Conservation (phyloP, 495 filamentous ascomycete genomes). For the Xylaria flabelliformis region DNA sequence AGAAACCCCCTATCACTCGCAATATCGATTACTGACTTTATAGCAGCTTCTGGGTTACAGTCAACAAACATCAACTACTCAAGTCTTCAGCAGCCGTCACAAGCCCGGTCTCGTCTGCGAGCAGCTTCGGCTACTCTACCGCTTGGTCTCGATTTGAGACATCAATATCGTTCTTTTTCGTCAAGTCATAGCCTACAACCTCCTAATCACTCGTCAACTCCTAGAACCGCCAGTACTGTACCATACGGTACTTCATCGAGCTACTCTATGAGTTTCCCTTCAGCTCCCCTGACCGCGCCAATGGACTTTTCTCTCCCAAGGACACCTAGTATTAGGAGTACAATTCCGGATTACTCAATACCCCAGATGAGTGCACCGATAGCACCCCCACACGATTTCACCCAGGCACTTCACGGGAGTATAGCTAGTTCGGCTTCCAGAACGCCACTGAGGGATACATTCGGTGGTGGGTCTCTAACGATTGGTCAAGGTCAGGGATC, state of each 20-base stretch:
- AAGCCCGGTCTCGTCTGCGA: slow-evolving; percentile 52
- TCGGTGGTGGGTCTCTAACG: slow-evolving; percentile 46
- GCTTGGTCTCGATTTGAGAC: slow-evolving; percentile 53
- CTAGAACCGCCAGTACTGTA: slow-evolving; percentile 46
- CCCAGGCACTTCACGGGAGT: slow-evolving; percentile 55
- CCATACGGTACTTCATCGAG: slow-evolving; percentile 51
- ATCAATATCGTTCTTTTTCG: slow-evolving; percentile 55
- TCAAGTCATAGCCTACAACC: slow-evolving; percentile 49
- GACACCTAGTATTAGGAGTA: slow-evolving; percentile 48
- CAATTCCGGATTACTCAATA: slow-evolving; percentile 58
- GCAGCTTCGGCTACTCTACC: slow-evolving; percentile 56
- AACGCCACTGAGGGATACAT: slow-evolving; percentile 55
- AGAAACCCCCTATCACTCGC: slow-evolving; percentile 29
- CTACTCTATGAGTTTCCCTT: slow-evolving; percentile 59
- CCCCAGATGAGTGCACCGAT: slow-evolving; percentile 64
- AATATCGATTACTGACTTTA: slow-evolving; percentile 30
- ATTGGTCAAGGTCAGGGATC: slow-evolving; percentile 46
- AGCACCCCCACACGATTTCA: slow-evolving; percentile 58
- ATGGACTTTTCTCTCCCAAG: slow-evolving; percentile 60
- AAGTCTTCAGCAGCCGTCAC: slow-evolving; percentile 50
- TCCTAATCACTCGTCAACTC: slow-evolving; percentile 47
- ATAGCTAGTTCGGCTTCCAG: slow-evolving; percentile 47
- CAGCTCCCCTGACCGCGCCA: slow-evolving; percentile 59
- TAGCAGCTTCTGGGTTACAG: slow-evolving; percentile 52
- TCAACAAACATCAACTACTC: slow-evolving; percentile 55